Evolutionary conservation across 257 asterid genomes (phyloP).

Genomic region (Handroanthus guayacan): DNA sequence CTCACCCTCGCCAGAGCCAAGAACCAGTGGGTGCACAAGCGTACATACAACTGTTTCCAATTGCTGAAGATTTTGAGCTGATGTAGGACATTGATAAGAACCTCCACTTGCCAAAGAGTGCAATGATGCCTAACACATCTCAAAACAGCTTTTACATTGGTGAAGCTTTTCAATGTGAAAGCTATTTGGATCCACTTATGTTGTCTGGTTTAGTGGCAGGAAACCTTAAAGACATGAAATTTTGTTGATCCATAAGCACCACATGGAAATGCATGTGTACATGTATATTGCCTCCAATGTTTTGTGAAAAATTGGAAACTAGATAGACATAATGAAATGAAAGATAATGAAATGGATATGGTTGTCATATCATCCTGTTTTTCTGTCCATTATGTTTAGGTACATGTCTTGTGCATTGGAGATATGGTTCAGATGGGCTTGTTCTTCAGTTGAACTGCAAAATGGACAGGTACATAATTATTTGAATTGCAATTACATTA

Average conservation of each 20-base stretch:
- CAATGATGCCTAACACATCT: slow-evolving; percentile 7
- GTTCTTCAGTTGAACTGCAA: slow-evolving; percentile 12
- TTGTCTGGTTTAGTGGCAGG: slow-evolving; percentile 47
- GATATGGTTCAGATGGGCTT: slow-evolving; percentile 16
- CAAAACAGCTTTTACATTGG: slow-evolving; percentile 22
- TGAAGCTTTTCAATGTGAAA: slow-evolving; percentile 28
- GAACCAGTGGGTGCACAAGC: slow-evolving; percentile 18
- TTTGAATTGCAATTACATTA: slow-evolving; percentile 29
- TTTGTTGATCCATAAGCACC: slow-evolving; percentile 23
- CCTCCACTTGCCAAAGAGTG: slow-evolving; percentile 33
- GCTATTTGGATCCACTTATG: slow-evolving; percentile 31
- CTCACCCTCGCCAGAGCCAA: slow-evolving; percentile 14
- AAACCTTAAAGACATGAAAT: slow-evolving; percentile 31
- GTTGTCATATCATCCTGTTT: not conserved
- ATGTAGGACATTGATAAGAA: slow-evolving; percentile 17
- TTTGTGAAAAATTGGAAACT: slow-evolving; percentile 21
- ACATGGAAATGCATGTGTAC: slow-evolving; percentile 28
- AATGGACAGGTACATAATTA: slow-evolving; percentile 8
- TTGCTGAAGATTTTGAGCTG: slow-evolving; percentile 28
- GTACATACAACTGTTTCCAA: slow-evolving; percentile 13
- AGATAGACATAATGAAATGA: slow-evolving; percentile 31
- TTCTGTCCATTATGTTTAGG: slow-evolving; percentile 5
- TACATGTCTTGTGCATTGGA: not conserved
- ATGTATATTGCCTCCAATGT: slow-evolving; percentile 31
- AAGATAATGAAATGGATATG: slow-evolving; percentile 5